Conservation (phyloP, 441 rosid species). For the Corymbia citriodora region DNA sequence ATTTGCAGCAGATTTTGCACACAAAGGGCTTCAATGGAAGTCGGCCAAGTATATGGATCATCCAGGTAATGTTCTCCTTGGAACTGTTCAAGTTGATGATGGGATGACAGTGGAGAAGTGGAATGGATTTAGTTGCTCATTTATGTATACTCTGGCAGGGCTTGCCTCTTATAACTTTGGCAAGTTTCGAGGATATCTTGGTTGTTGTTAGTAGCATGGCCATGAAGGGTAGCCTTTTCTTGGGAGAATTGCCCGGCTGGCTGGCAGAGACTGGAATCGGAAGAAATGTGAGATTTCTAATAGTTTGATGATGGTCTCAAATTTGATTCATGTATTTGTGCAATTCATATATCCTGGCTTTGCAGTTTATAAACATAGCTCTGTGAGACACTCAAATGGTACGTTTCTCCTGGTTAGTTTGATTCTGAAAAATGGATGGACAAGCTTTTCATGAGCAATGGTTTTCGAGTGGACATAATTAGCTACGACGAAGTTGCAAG, state of each 20-base stretch:
- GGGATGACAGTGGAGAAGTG: not conserved
- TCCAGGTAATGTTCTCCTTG: conserved; percentile 48
- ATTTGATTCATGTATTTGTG: not conserved
- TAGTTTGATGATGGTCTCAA: not conserved
- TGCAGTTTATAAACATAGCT: not conserved
- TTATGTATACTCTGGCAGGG: conserved; percentile 37
- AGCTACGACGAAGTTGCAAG: conserved; percentile 48
- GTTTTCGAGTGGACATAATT: conserved; percentile 46
- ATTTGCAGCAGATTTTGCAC: conserved; percentile 39
- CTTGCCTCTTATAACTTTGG: conserved; percentile 51
- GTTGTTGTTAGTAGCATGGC: conserved; percentile 58
- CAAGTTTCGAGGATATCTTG: conserved; percentile 67
- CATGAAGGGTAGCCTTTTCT: conserved; percentile 50
- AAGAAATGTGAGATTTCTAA: conserved; percentile 6
- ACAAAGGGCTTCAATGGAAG: conserved; percentile 70
- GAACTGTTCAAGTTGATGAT: not conserved
- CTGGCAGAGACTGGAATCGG: conserved; percentile 52
- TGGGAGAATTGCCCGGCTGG: conserved; percentile 77
- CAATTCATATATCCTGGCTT: not conserved
- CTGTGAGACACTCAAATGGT: not conserved
- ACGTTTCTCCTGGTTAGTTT: conserved; percentile 31
- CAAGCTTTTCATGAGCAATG: conserved; percentile 68
- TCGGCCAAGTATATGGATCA: conserved; percentile 76
- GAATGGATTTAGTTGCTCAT: not conserved
- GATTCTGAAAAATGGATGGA: conserved; percentile 47